Conservation (phyloP, 148 eudicot genomes). For the Amaranthus palmeri region DNA sequence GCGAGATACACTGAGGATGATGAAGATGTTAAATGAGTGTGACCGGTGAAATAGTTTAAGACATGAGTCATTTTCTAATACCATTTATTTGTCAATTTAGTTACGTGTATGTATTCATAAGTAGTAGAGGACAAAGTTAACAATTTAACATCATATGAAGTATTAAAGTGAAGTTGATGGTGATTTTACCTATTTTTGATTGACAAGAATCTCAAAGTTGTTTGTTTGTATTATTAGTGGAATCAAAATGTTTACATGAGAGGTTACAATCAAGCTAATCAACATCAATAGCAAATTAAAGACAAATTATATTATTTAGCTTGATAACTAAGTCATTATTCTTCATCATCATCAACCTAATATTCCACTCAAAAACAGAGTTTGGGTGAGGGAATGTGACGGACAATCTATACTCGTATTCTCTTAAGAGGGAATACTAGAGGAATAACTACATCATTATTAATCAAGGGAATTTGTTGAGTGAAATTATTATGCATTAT, state of each 20-base stretch:
- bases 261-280: neutral
- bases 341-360: too few species aligned
- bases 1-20: too few species aligned
- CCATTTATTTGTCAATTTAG: conserved; percentile 14
- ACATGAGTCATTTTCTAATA: conserved; percentile 20
- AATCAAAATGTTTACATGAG: neutral
- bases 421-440: too few species aligned
- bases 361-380: too few species aligned
- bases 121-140: conserved; percentile 5
- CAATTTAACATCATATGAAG: conserved; percentile 21
- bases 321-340: conserved; percentile 8
- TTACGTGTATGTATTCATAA: conserved; percentile 12
- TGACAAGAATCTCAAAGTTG: neutral
- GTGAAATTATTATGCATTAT: neutral
- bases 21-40: too few species aligned
- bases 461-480: neutral
- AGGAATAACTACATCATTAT: too few species aligned
- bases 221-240: conserved; percentile 5
- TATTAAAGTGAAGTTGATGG: conserved; percentile 1
- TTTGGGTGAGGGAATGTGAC: too few species aligned
- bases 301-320: neutral
- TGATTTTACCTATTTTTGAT: conserved; percentile 13
- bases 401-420: too few species aligned
- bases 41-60: neutral
- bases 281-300: neutral